Percentiles rank a stretch among this genome's conserved stretches.
These are phyloP conservation scores for Apophysomyces trapeziformis DNA, from an alignment of 371 early-diverging fungal genomes.

Conservation along the genomic window DNA sequence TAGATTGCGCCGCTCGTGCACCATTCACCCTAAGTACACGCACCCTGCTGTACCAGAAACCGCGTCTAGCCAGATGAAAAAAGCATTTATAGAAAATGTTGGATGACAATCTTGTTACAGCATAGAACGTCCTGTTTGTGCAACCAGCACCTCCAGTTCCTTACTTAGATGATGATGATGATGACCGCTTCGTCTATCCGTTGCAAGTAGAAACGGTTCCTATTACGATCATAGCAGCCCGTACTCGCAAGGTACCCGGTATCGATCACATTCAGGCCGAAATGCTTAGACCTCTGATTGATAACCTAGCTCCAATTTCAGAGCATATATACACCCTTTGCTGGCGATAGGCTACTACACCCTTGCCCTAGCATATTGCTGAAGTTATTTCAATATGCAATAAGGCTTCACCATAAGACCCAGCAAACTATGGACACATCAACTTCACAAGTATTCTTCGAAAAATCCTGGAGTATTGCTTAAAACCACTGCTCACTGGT, in stretches of 20 bases:
- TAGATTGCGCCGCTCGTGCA: neutral
- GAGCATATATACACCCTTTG: conserved; percentile 12
- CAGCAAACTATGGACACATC: conserved; percentile 25
- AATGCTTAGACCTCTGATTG: conserved; percentile 22
- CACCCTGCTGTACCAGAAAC: conserved; percentile 16
- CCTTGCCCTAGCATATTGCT: conserved; percentile 13
- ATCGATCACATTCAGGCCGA: conserved; percentile 19
- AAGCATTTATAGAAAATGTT: neutral
- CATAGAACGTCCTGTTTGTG: neutral
- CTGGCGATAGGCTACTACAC: conserved; percentile 13
- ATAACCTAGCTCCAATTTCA: neutral
- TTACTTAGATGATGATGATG: neutral
- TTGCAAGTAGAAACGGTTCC: neutral
- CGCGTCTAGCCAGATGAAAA: conserved; percentile 7
- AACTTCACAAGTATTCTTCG: conserved; percentile 22
- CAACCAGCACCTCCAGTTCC: neutral
- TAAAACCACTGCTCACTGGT: neutral
- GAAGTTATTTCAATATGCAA: conserved; percentile 27
- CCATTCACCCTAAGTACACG: neutral
- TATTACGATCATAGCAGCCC: neutral
- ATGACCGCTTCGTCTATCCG: neutral
- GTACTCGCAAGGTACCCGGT: conserved; percentile 24
- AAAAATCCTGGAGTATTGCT: conserved; percentile 19
- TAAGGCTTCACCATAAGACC: conserved; percentile 20
- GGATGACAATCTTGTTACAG: neutral